Base-by-base conservation (phyloP, 1,284 basidiomycete species). In the Microbotryomycetes sp. region DNA sequence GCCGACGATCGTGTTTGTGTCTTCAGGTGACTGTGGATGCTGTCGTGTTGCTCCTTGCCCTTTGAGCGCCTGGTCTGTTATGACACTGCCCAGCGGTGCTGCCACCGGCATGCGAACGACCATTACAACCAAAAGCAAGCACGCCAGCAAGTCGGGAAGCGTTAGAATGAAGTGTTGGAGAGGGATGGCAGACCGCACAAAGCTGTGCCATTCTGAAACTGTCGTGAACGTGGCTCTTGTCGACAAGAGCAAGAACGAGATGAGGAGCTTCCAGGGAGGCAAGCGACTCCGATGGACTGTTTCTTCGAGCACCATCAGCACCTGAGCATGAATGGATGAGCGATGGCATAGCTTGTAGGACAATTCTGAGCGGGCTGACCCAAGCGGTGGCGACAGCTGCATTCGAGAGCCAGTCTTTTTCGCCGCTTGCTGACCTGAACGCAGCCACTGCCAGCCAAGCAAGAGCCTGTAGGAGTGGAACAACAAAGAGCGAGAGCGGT, bases 1-100 rank as follows among this genome's bases (percentile, higher is more conserved):
- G n/a, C 82, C 78, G 81, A 83, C 86, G 16, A 91, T 76, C n/a
- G 80, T 84, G 47, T 83, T 85, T 59, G 80, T 78, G 71, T 91
- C 88, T 74, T 91, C 88, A 3, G 85, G 81, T 80, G 46, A 85
- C 70, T n/a, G 79, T 73, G 57, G 75, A 13, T 35, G 46, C 13
- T 21, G 15, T 11, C 21, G 13, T 45, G 29, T 23, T 26, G 23
- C 75, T 81, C 70, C 67, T 84, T 83, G 62, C 84, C 82, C 18
- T 84, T 77, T 18, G 78, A 76, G 50, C 74, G 75, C 45, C 80
- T 45, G 30, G 18, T 57, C 31, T 15, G 28, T 28, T 24, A 61
- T 77, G 3, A 84, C 75, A 15, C 73, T 67, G 13, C 70, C 72
- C 64, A 81, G 82, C 1, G 85, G 84, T 27, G 83, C 69, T 1